These are phyloP conservation scores for Trichocomaceae sp. DNA, from an alignment of 2,329 filamentous ascomycete species.

Conservation along the genomic window DNA sequence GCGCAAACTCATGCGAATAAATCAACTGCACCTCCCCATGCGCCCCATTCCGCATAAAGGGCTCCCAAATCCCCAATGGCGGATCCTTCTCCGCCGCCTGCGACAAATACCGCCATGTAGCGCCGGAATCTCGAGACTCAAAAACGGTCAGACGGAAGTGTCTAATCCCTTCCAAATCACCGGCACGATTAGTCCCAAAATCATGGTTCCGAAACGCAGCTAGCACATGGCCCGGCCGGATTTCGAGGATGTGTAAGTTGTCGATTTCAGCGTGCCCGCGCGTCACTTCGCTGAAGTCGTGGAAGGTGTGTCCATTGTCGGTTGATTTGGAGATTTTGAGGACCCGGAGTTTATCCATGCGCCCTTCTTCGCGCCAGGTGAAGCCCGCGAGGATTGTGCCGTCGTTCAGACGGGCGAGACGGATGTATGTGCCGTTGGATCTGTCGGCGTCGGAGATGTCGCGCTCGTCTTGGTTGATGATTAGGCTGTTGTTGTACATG, in stretches of 20 bases:
- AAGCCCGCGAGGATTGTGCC: slow-evolving; percentile 43
- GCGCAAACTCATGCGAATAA: slow-evolving; percentile 43
- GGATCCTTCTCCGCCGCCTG: slow-evolving; percentile 40
- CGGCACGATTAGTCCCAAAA: slow-evolving; percentile 20
- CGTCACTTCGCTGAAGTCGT: slow-evolving; percentile 38
- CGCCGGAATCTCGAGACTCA: slow-evolving; percentile 40
- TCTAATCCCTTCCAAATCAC: slow-evolving; percentile 23
- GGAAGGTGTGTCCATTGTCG: slow-evolving; percentile 39
- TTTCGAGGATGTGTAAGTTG: slow-evolving; percentile 44
- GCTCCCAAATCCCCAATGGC: slow-evolving; percentile 43
- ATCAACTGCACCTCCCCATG: slow-evolving; percentile 39
- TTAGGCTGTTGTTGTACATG: slow-evolving; percentile 15
- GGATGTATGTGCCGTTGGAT: slow-evolving; percentile 42
- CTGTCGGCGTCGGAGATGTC: slow-evolving; percentile 28
- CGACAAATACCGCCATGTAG: slow-evolving; percentile 38
- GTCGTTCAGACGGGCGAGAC: slow-evolving; percentile 40
- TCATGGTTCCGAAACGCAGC: slow-evolving; percentile 48
- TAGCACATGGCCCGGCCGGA: slow-evolving; percentile 31
- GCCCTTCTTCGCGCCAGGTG: slow-evolving; percentile 35
- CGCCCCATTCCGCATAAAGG: slow-evolving; percentile 41
- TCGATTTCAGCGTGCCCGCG: slow-evolving; percentile 42
- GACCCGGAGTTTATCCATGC: slow-evolving; percentile 23
- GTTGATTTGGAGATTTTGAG: slow-evolving; percentile 41
- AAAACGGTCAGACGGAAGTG: slow-evolving; percentile 48
- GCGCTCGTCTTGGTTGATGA: slow-evolving; percentile 30